phyloP scores from a whole-genome alignment of 2,329 filamentous ascomycete genomes.

The Penicillium freii region DNA sequence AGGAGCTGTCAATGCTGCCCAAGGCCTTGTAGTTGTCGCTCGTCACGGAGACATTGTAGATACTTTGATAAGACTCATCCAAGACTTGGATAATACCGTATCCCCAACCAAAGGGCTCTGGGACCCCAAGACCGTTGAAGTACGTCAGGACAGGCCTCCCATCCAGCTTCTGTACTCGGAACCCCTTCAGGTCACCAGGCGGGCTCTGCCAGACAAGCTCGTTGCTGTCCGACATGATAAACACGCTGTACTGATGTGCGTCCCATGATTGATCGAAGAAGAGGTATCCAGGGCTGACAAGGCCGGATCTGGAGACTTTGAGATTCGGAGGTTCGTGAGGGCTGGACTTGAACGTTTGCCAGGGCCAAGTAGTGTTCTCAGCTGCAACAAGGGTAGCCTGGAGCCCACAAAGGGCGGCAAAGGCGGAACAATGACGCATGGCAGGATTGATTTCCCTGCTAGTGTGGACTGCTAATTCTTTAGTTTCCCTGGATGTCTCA shows the following conservation, averaged over 20 bases:
- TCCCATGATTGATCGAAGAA: constrained; percentile 21
- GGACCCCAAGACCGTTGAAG: constrained; percentile 26
- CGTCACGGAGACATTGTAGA: constrained; percentile 25
- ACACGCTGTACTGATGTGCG: constrained; percentile 19
- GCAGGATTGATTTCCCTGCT: background rate
- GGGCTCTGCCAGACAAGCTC: constrained; percentile 32
- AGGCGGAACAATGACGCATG: background rate
- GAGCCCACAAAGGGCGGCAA: background rate
- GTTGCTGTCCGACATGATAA: constrained; percentile 23
- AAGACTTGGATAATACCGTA: constrained; percentile 23
- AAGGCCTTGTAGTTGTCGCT: constrained; percentile 18
- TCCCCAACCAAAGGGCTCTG: constrained; percentile 23
- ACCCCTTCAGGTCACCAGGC: constrained; percentile 19
- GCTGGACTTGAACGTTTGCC: background rate
- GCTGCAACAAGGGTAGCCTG: background rate
- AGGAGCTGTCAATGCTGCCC: constrained; percentile 17
- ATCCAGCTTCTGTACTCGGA: constrained; percentile 28
- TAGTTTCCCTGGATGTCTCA: background rate
- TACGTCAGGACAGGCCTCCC: constrained; percentile 29
- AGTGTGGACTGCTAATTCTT: background rate
- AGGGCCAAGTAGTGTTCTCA: background rate
- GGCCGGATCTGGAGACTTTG: too few species aligned
- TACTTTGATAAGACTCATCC: constrained; percentile 27
- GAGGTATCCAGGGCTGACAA: constrained; percentile 14
- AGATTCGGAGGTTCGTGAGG: too few species aligned